Conservation (phyloP, 371 early-diverging fungal species). For the Mortierella sp. region DNA sequence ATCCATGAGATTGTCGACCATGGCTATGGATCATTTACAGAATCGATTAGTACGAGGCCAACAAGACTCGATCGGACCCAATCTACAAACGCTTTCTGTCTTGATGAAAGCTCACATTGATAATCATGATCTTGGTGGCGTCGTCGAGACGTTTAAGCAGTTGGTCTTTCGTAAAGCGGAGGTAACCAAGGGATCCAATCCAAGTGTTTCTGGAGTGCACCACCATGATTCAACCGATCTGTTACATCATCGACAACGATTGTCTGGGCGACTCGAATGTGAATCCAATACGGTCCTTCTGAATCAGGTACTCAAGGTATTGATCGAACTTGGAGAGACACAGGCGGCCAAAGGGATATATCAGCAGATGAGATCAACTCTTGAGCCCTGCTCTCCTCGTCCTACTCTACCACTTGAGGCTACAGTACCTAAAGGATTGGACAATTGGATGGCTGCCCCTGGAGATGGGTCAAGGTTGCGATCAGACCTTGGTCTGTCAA, state of each 20-base stretch:
- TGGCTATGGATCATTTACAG: not conserved
- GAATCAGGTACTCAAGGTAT: constrained; percentile 36
- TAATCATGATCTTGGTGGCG: constrained; percentile 21
- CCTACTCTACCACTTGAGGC: too few species aligned
- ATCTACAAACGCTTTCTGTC: constrained; percentile 41
- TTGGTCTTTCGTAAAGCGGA: not conserved
- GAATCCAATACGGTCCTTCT: constrained; percentile 19
- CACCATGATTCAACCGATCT: too few species aligned
- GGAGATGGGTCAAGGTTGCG: not conserved
- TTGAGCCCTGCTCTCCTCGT: too few species aligned
- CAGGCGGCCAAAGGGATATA: constrained; percentile 31
- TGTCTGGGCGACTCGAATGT: too few species aligned
- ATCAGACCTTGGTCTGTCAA: not conserved
- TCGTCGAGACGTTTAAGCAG: constrained; percentile 21
- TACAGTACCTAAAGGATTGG: too few species aligned
- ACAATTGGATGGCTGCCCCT: too few species aligned
- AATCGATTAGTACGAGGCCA: too few species aligned
- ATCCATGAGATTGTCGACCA: too few species aligned
- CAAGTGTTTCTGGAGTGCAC: too few species aligned
- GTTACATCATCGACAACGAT: too few species aligned
- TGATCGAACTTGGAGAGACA: constrained; percentile 30
- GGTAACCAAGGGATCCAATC: too few species aligned
- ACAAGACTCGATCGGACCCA: constrained; percentile 6
- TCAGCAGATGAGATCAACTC: not conserved
- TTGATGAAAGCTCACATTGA: constrained; percentile 32